A percentile compares a stretch with the other conserved stretches of the same genome.
These are phyloP conservation scores for Plenodomus lindquistii DNA, from an alignment of 2,329 filamentous ascomycete genomes.

Conservation along the genomic window DNA sequence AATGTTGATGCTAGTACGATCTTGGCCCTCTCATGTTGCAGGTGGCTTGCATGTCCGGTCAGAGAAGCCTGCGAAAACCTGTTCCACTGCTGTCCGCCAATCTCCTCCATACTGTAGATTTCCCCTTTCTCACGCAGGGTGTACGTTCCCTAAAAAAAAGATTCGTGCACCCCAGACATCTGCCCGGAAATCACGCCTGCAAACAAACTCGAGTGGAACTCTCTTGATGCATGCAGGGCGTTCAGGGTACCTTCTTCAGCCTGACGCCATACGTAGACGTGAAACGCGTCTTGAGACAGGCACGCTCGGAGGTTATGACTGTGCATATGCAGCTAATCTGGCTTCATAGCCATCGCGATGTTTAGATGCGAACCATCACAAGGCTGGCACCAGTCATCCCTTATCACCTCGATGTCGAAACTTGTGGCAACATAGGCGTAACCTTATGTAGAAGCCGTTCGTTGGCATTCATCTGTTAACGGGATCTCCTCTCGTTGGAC, in stretches of 20 bases:
- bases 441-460: not conserved
- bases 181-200: not conserved
- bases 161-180: not conserved
- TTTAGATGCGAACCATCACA: not conserved
- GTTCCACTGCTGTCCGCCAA: not conserved
- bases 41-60: not conserved
- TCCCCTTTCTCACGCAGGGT: not conserved
- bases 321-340: no score
- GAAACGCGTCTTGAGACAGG: not conserved
- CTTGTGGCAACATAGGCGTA: not conserved
- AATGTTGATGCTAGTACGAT: not conserved
- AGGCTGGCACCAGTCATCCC: not conserved
- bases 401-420: not conserved
- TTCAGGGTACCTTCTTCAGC: not conserved
- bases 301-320: no score
- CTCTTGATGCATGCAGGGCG: not conserved
- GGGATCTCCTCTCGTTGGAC: not conserved
- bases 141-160: not conserved
- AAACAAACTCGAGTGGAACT: not conserved
- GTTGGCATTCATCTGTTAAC: not conserved
- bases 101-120: not conserved
- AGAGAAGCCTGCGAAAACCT: not conserved
- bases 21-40: not conserved
- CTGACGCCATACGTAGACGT: not conserved
- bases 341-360: not conserved